A percentile compares a stretch with the other conserved stretches of the same genome.
phyloP scores from a whole-genome alignment of 2,329 filamentous ascomycete genomes.

The Cladophialophora bantiana region DNA sequence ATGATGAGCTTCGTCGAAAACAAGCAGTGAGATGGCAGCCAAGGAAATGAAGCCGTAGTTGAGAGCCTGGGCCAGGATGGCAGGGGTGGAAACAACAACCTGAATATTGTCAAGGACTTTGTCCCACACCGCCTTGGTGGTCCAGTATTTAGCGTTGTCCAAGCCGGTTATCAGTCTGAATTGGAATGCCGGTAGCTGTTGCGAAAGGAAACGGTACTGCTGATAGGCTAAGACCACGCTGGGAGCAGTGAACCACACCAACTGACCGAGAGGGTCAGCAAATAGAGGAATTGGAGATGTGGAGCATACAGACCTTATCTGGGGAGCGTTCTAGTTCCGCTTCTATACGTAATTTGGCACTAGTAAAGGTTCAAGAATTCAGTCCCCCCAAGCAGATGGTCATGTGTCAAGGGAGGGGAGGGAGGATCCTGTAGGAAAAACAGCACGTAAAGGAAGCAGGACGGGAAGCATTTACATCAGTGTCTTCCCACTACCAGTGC shows the following conservation, averaged over 20 bases:
- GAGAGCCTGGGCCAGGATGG: slow-evolving; percentile 76
- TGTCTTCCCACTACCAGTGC: slow-evolving; percentile 80
- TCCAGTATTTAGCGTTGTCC: slow-evolving; percentile 77
- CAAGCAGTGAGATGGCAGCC: slow-evolving; percentile 68
- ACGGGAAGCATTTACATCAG: slow-evolving; percentile 67
- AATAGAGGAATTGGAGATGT: slow-evolving; percentile 2
- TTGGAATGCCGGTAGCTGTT: slow-evolving; percentile 65
- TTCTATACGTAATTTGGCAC: slow-evolving; percentile 72
- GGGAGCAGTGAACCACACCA: slow-evolving; percentile 76
- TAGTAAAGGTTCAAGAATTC: slow-evolving; percentile 43
- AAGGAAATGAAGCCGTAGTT: slow-evolving; percentile 76
- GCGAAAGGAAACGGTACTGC: slow-evolving; percentile 66
- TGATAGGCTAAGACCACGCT: slow-evolving; percentile 73
- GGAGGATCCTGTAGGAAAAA: neutral
- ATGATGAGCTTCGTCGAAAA: slow-evolving; percentile 89
- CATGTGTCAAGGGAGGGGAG: neutral
- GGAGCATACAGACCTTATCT: slow-evolving; percentile 59
- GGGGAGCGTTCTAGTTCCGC: slow-evolving; percentile 65
- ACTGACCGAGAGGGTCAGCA: slow-evolving; percentile 40
- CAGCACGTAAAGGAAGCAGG: neutral
- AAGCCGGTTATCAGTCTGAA: slow-evolving; percentile 70
- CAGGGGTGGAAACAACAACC: slow-evolving; percentile 79
- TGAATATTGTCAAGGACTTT: slow-evolving; percentile 67
- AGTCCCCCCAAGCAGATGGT: neutral
- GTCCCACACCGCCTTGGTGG: slow-evolving; percentile 70